Evolutionary conservation across 208 protist species (phyloP).

Genomic region (Leishmania amazonensis): DNA sequence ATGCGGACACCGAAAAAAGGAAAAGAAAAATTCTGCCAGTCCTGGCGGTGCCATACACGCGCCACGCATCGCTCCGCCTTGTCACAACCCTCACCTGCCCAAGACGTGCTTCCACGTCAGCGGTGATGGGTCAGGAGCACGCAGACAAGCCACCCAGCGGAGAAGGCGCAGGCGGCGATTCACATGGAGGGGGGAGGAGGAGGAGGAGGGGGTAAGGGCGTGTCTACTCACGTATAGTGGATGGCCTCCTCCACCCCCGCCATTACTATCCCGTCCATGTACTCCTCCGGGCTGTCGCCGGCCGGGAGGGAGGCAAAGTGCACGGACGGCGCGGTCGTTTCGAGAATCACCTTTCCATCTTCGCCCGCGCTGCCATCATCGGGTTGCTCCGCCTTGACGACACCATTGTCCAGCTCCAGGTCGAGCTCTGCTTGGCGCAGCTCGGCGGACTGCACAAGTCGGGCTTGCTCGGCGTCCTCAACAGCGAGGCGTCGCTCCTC

Average conservation of each 20-base stretch:
- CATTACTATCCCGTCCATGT: slow-evolving; percentile 12
- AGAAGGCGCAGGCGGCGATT: slow-evolving; percentile 5
- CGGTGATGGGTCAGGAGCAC: background rate
- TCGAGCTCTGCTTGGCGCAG: slow-evolving; percentile 33
- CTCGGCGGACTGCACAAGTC: slow-evolving; percentile 27
- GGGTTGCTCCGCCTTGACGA: background rate
- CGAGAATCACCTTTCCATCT: background rate
- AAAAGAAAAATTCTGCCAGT: background rate
- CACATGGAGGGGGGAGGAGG: background rate
- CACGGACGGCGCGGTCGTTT: background rate
- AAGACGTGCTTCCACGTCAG: background rate
- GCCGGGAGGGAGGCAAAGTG: slow-evolving; percentile 2
- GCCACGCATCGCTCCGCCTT: background rate
- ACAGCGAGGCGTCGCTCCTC: slow-evolving; percentile 36
- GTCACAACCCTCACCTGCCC: background rate
- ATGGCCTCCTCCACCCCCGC: background rate
- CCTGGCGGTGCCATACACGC: background rate
- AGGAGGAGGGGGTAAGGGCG: background rate
- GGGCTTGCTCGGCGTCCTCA: slow-evolving; percentile 42
- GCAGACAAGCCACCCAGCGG: background rate
- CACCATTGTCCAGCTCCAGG: slow-evolving; percentile 5
- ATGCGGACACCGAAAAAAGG: background rate
- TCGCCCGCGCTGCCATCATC: background rate
- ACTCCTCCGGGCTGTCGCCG: background rate
- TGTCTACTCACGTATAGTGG: background rate